Evolutionary conservation across 208 protist genomes (phyloP), one percentile per base, ranked within the genome.

Genomic region (Tritrichomonas foetus): DNA sequence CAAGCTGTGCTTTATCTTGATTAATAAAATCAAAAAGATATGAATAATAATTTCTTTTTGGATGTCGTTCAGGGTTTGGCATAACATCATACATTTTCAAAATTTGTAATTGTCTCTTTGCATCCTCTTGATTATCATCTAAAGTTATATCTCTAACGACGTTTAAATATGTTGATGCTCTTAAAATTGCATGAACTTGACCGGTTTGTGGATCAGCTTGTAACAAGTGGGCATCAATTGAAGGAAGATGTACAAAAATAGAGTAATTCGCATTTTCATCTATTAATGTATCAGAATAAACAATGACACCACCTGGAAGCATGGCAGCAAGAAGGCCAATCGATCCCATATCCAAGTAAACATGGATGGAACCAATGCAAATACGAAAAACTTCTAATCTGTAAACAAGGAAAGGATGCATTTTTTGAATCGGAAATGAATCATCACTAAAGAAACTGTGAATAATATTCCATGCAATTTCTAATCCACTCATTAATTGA

Each of bases 141-240:
- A 33, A 89, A 33, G 33, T 33, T 39, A 16, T 47, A 61, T 89
- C 47, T 57, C 78, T 53, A 49, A 57, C 2, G 3, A 89, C 13
- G 20, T 53, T 61, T 16, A 89, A 57, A 89, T 89, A 89, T 22
- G 47, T n/a, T 3, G 78, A 53, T 39, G 78, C 39, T 89, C 78
- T 53, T 3, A 89, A 89, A 22, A 53, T 57, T 39, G 78, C 14
- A 36, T 33, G 44, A 25, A 89, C 2, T 20, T 13, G 13, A 39
- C 30, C 47, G 20, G 25, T 57, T 44, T 89, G 47, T 8, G 25
- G 27, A 69, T 30, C 25, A 69, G 5, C 5, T 30, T n/a, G 11
- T 69, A 69, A 69, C 5, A 69, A n/a, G n/a, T 69, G 64, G 8
- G 64, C 78, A 89, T 89, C 78, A 39, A 89, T 89, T 14, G 78